Evolutionary conservation across 2,329 filamentous ascomycete genomes (phyloP).

Genomic region (Phialocephala sp.): DNA sequence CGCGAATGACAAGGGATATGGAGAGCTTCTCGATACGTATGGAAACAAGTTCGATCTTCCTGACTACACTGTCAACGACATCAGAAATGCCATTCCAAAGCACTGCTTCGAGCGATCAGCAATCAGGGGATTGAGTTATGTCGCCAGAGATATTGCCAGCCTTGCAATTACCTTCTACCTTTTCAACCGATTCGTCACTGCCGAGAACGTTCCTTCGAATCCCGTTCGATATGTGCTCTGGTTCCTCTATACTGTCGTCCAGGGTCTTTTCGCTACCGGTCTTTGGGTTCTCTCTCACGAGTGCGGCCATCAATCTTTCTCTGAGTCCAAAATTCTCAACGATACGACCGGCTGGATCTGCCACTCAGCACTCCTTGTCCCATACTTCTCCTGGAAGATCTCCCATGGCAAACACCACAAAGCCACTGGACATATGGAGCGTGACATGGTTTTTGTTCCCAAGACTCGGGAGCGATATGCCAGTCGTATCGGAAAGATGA

Average conservation of each 20-base stretch:
- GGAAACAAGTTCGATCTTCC: constrained; percentile 94
- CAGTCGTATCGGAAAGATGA: constrained; percentile 71
- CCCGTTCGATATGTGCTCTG: constrained; percentile 69
- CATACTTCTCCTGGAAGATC: constrained; percentile 99
- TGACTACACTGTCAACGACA: constrained; percentile 97
- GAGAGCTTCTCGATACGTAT: constrained; percentile 84
- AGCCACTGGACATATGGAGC: constrained; percentile 94
- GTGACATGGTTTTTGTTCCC: constrained; percentile 99
- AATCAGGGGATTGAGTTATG: constrained; percentile 77
- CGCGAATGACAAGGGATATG: constrained; percentile 52
- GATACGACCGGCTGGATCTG: constrained; percentile 91
- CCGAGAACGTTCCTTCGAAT: constrained; percentile 77
- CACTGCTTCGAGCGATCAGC: constrained; percentile 95
- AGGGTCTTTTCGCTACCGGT: constrained; percentile 92
- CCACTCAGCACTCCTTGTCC: constrained; percentile 87
- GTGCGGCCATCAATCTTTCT: constrained; percentile 97
- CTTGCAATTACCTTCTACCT: constrained; percentile 81
- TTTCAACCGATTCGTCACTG: constrained; percentile 89
- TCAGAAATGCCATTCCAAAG: constrained; percentile 94
- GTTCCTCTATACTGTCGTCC: constrained; percentile 72
- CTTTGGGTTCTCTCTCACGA: constrained; percentile 97
- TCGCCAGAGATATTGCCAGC: constrained; percentile 77
- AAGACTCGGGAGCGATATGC: constrained; percentile 86
- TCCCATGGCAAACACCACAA: constrained; percentile 99
- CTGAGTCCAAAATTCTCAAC: constrained; percentile 87